These are phyloP conservation scores for Logfia minima DNA, from an alignment of 129 eudicot genomes.

Conservation along the genomic window DNA sequence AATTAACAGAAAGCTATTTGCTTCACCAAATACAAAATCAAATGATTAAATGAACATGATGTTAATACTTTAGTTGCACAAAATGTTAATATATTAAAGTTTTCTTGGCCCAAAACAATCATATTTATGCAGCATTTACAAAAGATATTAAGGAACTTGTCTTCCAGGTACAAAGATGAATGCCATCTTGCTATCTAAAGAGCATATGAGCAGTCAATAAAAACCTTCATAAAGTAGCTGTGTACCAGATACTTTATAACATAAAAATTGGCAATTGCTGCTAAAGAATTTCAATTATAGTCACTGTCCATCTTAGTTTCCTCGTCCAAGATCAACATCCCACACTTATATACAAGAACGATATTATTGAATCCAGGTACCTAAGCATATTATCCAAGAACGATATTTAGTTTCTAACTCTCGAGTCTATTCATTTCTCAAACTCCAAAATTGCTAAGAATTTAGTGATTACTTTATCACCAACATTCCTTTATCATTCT, in stretches of 20 bases:
- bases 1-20: not conserved
- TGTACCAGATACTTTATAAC: not conserved
- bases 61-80: not conserved
- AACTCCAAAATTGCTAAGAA: not conserved
- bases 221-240: not conserved
- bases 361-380: slow-evolving; percentile 1
- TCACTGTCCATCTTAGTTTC: not conserved
- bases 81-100: not conserved
- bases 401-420: not conserved
- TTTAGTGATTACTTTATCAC: not conserved
- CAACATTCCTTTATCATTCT: not conserved
- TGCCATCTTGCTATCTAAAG: not conserved
- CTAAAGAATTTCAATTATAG: too few relatives aligned
- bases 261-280: not conserved
- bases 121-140: not conserved
- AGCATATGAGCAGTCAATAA: not conserved
- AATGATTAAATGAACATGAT: not conserved
- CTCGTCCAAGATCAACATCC: not conserved
- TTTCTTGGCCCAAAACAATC: not conserved
- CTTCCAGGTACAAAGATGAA: not conserved
- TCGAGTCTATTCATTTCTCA: not conserved
- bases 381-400: slow-evolving; percentile 14
- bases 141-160: not conserved
- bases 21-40: not conserved
- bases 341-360: not conserved